Conservation (phyloP, 345 rosid genomes). For the Acer yangbiense region DNA sequence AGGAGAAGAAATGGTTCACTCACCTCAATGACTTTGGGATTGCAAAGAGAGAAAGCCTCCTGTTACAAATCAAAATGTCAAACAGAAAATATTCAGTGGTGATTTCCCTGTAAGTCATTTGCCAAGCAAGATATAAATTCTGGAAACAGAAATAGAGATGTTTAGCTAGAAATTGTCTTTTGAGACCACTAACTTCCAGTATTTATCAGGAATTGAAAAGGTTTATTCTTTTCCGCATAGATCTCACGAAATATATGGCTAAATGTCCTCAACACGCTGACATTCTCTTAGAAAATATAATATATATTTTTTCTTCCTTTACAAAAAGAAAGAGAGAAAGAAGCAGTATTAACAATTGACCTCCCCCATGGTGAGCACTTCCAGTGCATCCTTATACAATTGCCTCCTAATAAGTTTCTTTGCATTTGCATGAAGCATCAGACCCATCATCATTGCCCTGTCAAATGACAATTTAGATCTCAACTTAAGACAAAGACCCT, state of each 20-base stretch:
- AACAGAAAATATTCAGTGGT: neutral
- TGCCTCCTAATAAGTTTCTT: slow-evolving; percentile 60
- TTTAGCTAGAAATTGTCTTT: neutral
- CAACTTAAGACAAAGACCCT: slow-evolving; percentile 3
- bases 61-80: slow-evolving; percentile 20
- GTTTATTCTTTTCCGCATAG: neutral
- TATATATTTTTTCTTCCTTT: neutral
- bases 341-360: slow-evolving; percentile 36
- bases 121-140: neutral
- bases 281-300: neutral
- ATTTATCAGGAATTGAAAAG: neutral
- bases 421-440: slow-evolving; percentile 85
- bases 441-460: slow-evolving; percentile 92
- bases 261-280: neutral
- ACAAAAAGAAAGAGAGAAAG: neutral
- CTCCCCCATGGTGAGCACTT: slow-evolving; percentile 94
- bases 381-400: slow-evolving; percentile 75
- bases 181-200: neutral
- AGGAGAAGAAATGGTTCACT: slow-evolving; percentile 24
- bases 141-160: neutral
- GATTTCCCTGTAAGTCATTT: neutral
- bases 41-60: slow-evolving; percentile 92
- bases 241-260: neutral
- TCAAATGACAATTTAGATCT: slow-evolving; percentile 20
- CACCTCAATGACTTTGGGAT: slow-evolving; percentile 80